A percentile compares a stretch with the other conserved stretches of the same genome.
phyloP scores from a whole-genome alignment of 768 basidiomycete species.

The Gymnopilus junonius region DNA sequence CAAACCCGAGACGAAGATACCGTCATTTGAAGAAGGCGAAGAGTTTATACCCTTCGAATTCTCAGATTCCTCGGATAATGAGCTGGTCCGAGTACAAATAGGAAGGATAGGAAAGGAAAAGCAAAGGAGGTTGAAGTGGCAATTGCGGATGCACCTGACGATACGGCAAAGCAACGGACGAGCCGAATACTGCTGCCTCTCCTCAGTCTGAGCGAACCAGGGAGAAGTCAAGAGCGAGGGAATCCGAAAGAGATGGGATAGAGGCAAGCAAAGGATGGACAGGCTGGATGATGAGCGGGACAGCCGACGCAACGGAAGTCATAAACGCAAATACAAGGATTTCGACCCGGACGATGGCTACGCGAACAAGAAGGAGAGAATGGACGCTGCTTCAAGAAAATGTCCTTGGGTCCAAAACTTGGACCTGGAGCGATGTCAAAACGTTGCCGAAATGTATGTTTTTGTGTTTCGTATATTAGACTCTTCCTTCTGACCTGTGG shows the following conservation, averaged over 20 bases:
- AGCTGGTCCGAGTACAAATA: conserved; percentile 14
- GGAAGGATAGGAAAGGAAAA: conserved; percentile 21
- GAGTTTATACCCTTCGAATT: conserved; percentile 34
- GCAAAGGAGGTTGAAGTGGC: conserved; percentile 7
- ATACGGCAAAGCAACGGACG: neutral
- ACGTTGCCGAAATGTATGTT: conserved; percentile 85
- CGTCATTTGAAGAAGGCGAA: conserved; percentile 34
- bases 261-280: conserved; percentile 33
- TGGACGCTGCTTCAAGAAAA: conserved; percentile 55
- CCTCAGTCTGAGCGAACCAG: conserved; percentile 1
- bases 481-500: conserved; percentile 8
- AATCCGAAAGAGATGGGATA: conserved; percentile 44
- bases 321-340: conserved; percentile 57
- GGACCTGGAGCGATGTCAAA: conserved; percentile 74
- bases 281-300: conserved; percentile 17
- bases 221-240: conserved; percentile 11
- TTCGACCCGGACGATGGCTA: conserved; percentile 38
- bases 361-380: conserved; percentile 55
- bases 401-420: conserved; percentile 74
- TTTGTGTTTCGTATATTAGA: neutral
- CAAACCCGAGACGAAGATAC: neutral
- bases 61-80: conserved; percentile 24
- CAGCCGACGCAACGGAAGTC: conserved; percentile 9
- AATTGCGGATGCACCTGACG: neutral
- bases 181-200: neutral